These are phyloP conservation scores for Incumbomyces delicatus DNA, from an alignment of 2,329 filamentous ascomycete species.

Conservation along the genomic window DNA sequence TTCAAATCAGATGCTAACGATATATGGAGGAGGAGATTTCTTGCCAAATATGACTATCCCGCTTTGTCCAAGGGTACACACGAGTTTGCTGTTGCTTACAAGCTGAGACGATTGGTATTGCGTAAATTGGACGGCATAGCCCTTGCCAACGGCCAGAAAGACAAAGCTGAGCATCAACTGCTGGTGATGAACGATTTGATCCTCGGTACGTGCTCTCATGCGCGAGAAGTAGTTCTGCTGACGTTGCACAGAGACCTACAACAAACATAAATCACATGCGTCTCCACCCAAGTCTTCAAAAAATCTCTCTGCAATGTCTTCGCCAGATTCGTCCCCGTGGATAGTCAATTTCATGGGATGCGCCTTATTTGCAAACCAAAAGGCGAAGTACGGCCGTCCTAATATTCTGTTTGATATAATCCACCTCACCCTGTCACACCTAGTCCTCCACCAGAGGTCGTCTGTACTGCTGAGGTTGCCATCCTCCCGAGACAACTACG, in stretches of 20 bases:
- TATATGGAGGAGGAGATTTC: constrained; percentile 28
- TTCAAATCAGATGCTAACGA: constrained; percentile 24
- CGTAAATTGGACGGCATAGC: constrained; percentile 21
- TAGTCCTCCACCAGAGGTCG: constrained; percentile 21
- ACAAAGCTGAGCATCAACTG: constrained; percentile 24
- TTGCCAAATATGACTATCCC: constrained; percentile 26
- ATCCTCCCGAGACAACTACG: constrained; percentile 16
- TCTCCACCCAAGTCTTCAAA: constrained; percentile 11
- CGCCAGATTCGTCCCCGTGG: constrained; percentile 14
- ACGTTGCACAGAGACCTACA: constrained; percentile 13
- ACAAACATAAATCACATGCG: constrained; percentile 6
- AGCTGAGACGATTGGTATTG: constrained; percentile 28
- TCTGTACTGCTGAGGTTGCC: constrained; percentile 9
- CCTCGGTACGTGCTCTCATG: constrained; percentile 12
- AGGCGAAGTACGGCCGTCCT: constrained; percentile 10
- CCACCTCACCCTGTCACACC: constrained; percentile 24
- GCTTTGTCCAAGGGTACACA: constrained; percentile 10
- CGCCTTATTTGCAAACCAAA: neutral
- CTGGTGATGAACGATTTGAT: constrained; percentile 21
- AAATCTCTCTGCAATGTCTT: constrained; percentile 17
- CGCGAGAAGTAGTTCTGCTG: neutral
- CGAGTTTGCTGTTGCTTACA: constrained; percentile 27
- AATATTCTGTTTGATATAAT: constrained; percentile 19
- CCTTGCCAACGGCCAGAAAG: constrained; percentile 17
- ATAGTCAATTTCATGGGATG: constrained; percentile 12